Percentiles rank a stretch among this genome's conserved stretches.
Conservation (phyloP, 1,284 basidiomycete genomes). For the Rhizopogon hawkerae region DNA sequence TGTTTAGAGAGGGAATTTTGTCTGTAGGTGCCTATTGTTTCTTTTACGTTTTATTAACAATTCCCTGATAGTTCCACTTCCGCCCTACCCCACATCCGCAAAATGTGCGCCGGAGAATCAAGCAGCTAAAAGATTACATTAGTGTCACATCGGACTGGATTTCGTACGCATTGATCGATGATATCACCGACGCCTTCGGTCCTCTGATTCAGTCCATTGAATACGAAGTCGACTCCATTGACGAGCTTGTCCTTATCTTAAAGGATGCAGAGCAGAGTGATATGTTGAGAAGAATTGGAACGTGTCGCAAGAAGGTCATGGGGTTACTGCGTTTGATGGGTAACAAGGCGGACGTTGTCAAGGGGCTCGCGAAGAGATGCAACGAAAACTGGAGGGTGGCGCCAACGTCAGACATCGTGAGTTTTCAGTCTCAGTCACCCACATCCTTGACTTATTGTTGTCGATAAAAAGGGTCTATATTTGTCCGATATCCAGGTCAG, state of each 20-base stretch:
- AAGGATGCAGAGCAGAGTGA: slow-evolving; percentile 65
- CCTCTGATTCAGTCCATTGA: slow-evolving; percentile 98
- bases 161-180: slow-evolving; percentile 98
- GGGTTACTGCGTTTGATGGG: slow-evolving; percentile 93
- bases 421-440: slow-evolving; percentile 22
- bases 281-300: slow-evolving; percentile 80
- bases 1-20: slow-evolving; percentile 96
- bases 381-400: slow-evolving; percentile 99
- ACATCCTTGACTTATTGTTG: slow-evolving; percentile 3
- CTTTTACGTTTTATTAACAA: slow-evolving; percentile 3
- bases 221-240: slow-evolving; percentile 98
- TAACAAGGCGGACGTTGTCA: slow-evolving; percentile 99
- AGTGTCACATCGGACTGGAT: slow-evolving; percentile 99
- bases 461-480: slow-evolving; percentile 68
- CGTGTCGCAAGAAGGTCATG: slow-evolving; percentile 99
- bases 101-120: slow-evolving; percentile 95
- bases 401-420: slow-evolving; percentile 93
- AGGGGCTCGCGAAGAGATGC: slow-evolving; percentile 94
- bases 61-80: slow-evolving; percentile 79
- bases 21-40: slow-evolving; percentile 52
- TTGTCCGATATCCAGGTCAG: slow-evolving; percentile 81
- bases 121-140: slow-evolving; percentile 99
- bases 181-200: slow-evolving; percentile 99
- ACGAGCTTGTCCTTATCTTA: slow-evolving; percentile 94
- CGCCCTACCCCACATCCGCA: slow-evolving; percentile 95